Conservation (phyloP, 208 protist genomes). For the Porcisia deanei region DNA sequence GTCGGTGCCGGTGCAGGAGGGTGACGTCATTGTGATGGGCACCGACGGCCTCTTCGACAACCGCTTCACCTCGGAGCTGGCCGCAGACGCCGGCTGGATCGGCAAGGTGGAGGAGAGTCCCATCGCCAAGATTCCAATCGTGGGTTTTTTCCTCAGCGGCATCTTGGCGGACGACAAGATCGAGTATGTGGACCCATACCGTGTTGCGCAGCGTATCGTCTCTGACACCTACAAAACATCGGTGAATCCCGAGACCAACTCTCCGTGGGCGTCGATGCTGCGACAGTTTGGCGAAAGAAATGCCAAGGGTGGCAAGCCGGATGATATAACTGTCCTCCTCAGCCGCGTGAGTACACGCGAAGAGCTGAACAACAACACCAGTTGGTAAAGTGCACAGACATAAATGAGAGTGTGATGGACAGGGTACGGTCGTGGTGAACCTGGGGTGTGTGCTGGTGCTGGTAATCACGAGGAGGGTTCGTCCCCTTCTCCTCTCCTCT, state of each 20-base stretch:
- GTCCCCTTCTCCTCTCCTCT: background rate
- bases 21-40: constrained; percentile 92
- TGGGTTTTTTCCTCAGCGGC: constrained; percentile 79
- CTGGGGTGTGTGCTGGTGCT: background rate
- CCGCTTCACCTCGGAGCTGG: constrained; percentile 85
- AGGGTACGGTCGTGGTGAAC: background rate
- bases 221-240: constrained; percentile 80
- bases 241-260: constrained; percentile 60
- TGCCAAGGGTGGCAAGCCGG: constrained; percentile 86
- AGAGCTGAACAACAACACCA: constrained; percentile 59
- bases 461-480: background rate
- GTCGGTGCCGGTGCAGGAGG: constrained; percentile 75
- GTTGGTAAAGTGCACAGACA: constrained; percentile 39
- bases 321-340: constrained; percentile 91
- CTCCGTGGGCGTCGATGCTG: constrained; percentile 87
- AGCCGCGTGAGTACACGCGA: constrained; percentile 85
- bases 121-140: constrained; percentile 68
- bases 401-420: background rate
- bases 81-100: constrained; percentile 80
- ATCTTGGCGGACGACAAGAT: constrained; percentile 67
- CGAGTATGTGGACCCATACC: constrained; percentile 86
- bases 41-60: constrained; percentile 96
- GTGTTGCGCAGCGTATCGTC: constrained; percentile 88
- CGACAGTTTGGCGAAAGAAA: constrained; percentile 66
- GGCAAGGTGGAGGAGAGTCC: constrained; percentile 66